Conservation (phyloP, 345 rosid genomes). For the Rhodomyrtus tomentosa region DNA sequence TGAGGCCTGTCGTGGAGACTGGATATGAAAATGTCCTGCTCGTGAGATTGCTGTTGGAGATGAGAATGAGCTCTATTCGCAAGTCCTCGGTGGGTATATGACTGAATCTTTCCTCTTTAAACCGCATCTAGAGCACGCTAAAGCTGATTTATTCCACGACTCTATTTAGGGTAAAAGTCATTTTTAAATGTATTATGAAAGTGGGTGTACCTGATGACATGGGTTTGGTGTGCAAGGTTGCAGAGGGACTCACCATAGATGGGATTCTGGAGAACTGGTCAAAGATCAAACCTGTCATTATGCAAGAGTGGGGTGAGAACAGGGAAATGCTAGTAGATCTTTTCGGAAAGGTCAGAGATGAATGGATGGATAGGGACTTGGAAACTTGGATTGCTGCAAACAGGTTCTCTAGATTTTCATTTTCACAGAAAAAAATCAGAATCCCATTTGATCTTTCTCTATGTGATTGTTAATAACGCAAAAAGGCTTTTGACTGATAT, state of each 20-base stretch:
- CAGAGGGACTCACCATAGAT: slow-evolving; percentile 59
- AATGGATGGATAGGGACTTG: slow-evolving; percentile 74
- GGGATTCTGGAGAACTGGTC: slow-evolving; percentile 68
- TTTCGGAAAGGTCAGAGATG: slow-evolving; percentile 84
- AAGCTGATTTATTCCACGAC: not conserved
- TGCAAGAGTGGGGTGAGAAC: slow-evolving; percentile 81
- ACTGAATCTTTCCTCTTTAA: not conserved
- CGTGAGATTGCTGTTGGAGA: slow-evolving; percentile 71
- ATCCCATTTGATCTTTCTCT: not conserved
- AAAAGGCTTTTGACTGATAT: not conserved
- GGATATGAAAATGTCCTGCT: slow-evolving; percentile 82
- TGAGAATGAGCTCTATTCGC: slow-evolving; percentile 47
- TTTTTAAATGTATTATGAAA: not conserved
- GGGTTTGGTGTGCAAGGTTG: slow-evolving; percentile 40
- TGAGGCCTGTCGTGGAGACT: slow-evolving; percentile 94
- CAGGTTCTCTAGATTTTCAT: slow-evolving; percentile 28
- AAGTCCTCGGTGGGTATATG: slow-evolving; percentile 54
- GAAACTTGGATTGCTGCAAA: slow-evolving; percentile 90
- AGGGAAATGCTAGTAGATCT: slow-evolving; percentile 55
- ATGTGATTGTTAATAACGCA: not conserved
- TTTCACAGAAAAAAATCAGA: not conserved
- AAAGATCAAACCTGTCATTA: slow-evolving; percentile 60
- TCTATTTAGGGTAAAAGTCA: not conserved
- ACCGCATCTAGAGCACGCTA: no score
- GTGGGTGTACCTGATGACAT: slow-evolving; percentile 2